Evolutionary conservation across 1,284 basidiomycete genomes (phyloP).

Genomic region (Leccinum fallax): DNA sequence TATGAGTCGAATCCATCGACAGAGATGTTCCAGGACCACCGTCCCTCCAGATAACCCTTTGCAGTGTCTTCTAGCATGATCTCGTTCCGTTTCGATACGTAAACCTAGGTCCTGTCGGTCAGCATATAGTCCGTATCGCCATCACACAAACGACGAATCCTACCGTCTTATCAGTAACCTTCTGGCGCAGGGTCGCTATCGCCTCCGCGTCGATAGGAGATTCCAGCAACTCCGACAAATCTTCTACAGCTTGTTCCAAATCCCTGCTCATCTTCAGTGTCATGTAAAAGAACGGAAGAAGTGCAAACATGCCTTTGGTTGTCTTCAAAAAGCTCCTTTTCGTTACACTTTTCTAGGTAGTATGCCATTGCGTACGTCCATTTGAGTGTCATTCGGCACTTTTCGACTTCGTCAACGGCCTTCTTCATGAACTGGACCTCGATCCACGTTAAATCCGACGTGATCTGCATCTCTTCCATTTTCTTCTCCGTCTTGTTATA

Average conservation of each 20-base stretch:
- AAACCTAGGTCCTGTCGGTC: slow-evolving; percentile 57
- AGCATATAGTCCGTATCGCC: background rate
- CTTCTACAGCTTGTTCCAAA: slow-evolving; percentile 93
- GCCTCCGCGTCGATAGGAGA: slow-evolving; percentile 85
- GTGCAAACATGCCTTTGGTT: slow-evolving; percentile 77
- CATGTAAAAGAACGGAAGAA: background rate
- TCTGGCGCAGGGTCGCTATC: slow-evolving; percentile 83
- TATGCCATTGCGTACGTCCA: slow-evolving; percentile 99
- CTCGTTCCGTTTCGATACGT: slow-evolving; percentile 94
- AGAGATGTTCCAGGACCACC: slow-evolving; percentile 75
- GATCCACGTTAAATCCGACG: slow-evolving; percentile 93
- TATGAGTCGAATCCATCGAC: slow-evolving; percentile 63
- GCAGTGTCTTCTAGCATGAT: slow-evolving; percentile 95
- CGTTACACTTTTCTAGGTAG: slow-evolving; percentile 86
- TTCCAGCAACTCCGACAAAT: slow-evolving; percentile 91
- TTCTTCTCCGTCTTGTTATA: slow-evolving; percentile 98
- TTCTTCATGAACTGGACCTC: slow-evolving; percentile 99
- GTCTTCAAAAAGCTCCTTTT: slow-evolving; percentile 97
- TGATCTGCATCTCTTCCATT: slow-evolving; percentile 99
- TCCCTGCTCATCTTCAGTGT: slow-evolving; percentile 56
- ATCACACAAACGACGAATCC: slow-evolving; percentile 30
- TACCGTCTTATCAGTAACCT: slow-evolving; percentile 93
- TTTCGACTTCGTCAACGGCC: slow-evolving; percentile 89
- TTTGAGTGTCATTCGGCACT: slow-evolving; percentile 94
- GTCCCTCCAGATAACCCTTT: slow-evolving; percentile 84